Evolutionary conservation across 495 filamentous ascomycete species (phyloP).

Genomic region (Neurospora pannonica): DNA sequence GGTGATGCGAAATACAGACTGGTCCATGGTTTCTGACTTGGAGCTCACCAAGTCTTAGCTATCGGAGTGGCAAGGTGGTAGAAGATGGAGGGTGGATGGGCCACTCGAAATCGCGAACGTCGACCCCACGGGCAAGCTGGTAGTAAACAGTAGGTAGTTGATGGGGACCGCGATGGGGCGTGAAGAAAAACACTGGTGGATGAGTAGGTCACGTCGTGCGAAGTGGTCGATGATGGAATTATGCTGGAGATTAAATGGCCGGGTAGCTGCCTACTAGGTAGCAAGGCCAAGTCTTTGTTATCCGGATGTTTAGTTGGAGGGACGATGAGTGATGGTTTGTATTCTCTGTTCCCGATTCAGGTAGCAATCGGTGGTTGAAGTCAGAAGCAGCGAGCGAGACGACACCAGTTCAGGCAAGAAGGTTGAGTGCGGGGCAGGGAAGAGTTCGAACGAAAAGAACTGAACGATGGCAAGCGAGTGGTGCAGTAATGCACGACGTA

Average conservation of each 20-base stretch:
- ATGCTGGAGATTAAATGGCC: background rate
- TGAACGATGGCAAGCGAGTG: background rate
- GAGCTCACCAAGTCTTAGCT: constrained; percentile 3
- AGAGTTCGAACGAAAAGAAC: background rate
- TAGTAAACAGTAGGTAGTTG: background rate
- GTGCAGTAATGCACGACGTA: background rate
- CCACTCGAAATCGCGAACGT: background rate
- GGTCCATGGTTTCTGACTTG: constrained; percentile 51
- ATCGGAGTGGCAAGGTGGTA: background rate
- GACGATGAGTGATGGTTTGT: background rate
- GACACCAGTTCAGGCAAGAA: background rate
- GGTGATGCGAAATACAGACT: constrained; percentile 77
- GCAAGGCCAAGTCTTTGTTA: background rate
- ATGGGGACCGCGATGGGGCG: background rate
- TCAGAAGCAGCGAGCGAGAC: background rate
- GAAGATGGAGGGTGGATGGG: background rate
- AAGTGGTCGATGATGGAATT: background rate
- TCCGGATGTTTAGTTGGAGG: background rate
- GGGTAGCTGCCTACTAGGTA: background rate
- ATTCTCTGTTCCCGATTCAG: background rate
- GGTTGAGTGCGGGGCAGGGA: background rate
- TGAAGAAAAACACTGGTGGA: background rate
- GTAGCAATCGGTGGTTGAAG: background rate
- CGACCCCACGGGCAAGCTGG: background rate
- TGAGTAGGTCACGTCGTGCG: background rate